phyloP scores from a whole-genome alignment of 306 rosid species.

The Vigna reflexopilosa region DNA sequence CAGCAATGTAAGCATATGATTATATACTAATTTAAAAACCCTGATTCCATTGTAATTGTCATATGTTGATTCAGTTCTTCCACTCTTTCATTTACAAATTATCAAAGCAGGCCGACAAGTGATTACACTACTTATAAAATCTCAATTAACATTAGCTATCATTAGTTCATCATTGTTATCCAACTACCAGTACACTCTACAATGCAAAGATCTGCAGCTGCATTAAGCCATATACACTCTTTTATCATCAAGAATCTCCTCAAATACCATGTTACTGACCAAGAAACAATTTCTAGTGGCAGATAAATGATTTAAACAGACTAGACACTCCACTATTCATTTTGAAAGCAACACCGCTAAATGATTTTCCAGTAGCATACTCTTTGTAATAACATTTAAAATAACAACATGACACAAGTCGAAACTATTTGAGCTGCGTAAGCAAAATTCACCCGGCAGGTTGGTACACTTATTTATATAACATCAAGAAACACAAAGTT shows the following conservation, averaged over 20 bases:
- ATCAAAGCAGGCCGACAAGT: background rate
- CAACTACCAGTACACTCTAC: background rate
- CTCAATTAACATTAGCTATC: background rate
- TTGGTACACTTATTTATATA: background rate
- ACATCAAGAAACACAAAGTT: background rate
- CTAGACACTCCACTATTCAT: background rate
- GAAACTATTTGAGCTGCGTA: background rate
- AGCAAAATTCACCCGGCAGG: background rate
- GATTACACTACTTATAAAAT: too few relatives aligned
- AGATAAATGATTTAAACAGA: background rate
- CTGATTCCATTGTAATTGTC: background rate
- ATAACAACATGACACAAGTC: background rate
- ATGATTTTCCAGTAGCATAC: background rate
- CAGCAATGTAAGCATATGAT: too few relatives aligned
- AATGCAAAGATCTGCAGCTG: background rate
- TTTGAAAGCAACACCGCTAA: background rate
- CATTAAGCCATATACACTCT: too few relatives aligned
- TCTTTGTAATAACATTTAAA: background rate
- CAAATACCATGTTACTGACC: background rate
- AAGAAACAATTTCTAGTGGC: background rate
- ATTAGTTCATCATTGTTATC: too few relatives aligned
- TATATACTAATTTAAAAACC: background rate
- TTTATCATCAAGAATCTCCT: background rate
- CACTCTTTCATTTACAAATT: background rate
- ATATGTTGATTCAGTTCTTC: background rate